Conservation (phyloP, 805 yeast genomes). For the Yarrowia sp. region DNA sequence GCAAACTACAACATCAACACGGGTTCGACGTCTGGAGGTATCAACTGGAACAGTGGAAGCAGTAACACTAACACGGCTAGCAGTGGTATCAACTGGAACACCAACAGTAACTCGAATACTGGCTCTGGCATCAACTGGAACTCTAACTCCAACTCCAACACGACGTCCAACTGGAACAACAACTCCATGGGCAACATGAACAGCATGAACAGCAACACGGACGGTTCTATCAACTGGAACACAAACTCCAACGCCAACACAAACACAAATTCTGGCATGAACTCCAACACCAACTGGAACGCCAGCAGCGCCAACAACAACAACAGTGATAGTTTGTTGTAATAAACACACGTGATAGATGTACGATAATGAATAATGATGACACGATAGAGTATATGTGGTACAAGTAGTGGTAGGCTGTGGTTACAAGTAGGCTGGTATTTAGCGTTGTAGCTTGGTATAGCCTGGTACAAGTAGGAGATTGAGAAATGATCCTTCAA, state of each 20-base stretch:
- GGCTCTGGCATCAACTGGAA: conserved; percentile 11
- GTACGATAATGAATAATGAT: conserved; percentile 8
- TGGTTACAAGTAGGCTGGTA: too few species aligned
- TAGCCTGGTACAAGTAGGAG: too few species aligned
- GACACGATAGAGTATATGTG: neutral
- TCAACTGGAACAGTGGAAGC: neutral
- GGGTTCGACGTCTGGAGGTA: neutral
- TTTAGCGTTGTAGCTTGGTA: too few species aligned
- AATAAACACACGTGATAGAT: neutral
- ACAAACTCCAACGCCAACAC: neutral
- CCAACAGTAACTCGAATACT: neutral
- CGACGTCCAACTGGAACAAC: neutral
- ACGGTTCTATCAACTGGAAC: neutral
- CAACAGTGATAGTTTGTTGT: conserved; percentile 20
- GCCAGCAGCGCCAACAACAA: conserved; percentile 15
- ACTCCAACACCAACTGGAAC: conserved; percentile 8
- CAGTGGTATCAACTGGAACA: neutral
- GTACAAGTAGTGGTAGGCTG: neutral
- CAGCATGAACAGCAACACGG: neutral
- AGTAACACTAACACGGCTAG: neutral
- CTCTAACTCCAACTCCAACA: neutral
- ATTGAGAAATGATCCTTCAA: too few species aligned
- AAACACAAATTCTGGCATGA: neutral
- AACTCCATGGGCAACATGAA: neutral
- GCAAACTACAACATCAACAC: conserved; percentile 2